These are phyloP conservation scores for Entomortierella chlamydospora DNA, from an alignment of 192 early-diverging fungal species.

Conservation along the genomic window DNA sequence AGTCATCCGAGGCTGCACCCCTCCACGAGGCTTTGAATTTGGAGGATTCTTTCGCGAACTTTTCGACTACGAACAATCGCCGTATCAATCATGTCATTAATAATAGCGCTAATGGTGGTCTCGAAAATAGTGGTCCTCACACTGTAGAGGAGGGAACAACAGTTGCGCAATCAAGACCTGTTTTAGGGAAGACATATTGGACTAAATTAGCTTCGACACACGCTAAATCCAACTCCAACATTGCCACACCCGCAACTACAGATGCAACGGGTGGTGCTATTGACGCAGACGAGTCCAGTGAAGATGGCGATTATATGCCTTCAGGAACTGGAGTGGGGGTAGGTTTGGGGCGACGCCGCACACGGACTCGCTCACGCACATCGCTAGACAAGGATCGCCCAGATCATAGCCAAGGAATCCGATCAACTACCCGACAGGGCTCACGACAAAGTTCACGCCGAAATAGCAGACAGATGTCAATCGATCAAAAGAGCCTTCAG, in stretches of 20 bases:
- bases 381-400: background rate
- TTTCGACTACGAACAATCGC: background rate
- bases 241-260: background rate
- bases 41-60: background rate
- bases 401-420: background rate
- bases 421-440: background rate
- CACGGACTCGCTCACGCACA: background rate
- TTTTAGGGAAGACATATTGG: constrained; percentile 20
- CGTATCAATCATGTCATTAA: background rate
- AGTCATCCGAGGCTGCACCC: background rate
- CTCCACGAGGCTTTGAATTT: no score
- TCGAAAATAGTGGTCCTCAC: background rate
- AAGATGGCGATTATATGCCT: background rate
- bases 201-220: constrained; percentile 16
- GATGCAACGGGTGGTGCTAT: background rate
- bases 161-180: background rate
- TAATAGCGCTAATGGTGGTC: background rate
- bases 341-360: background rate
- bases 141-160: background rate
- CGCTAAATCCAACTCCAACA: background rate
- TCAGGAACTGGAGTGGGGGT: background rate
- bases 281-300: background rate
- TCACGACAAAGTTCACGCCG: background rate
- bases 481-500: background rate
- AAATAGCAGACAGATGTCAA: background rate